Percentiles rank a stretch among this genome's conserved stretches.
Evolutionary conservation across 805 yeast genomes (phyloP).

Genomic region (Wickerhamiella galacta): DNA sequence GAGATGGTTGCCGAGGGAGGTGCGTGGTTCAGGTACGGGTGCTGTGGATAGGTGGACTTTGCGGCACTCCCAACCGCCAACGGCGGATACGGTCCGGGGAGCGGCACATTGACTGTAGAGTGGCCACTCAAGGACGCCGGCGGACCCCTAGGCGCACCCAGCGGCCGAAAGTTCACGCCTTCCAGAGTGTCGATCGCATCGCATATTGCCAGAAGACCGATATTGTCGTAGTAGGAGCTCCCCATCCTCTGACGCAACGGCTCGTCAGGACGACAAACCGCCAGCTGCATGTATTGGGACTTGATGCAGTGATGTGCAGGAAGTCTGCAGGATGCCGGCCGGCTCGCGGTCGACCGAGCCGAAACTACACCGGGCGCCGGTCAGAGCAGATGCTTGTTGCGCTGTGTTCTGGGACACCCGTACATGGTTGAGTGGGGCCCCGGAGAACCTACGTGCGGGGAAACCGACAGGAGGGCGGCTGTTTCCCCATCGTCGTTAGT

Average conservation of each 20-base stretch:
- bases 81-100: slow-evolving; percentile 10
- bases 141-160: slow-evolving; percentile 7
- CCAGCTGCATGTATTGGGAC: too few species aligned
- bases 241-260: neutral
- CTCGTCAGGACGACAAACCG: too few species aligned
- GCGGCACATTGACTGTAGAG: slow-evolving; percentile 1
- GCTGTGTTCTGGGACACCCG: too few species aligned
- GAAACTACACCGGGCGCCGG: too few species aligned
- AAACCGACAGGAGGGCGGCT: too few species aligned
- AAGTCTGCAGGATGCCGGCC: too few species aligned
- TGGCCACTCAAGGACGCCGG: slow-evolving; percentile 4
- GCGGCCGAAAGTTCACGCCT: slow-evolving; percentile 18
- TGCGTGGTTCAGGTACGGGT: slow-evolving; percentile 13
- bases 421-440: too few species aligned
- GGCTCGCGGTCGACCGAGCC: too few species aligned
- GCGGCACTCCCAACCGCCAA: neutral
- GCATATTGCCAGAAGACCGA: slow-evolving; percentile 25
- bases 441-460: too few species aligned
- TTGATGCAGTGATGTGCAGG: too few species aligned
- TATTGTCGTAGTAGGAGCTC: slow-evolving; percentile 22
- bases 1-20: slow-evolving; percentile 14
- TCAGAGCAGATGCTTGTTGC: too few species aligned
- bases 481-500: too few species aligned
- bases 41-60: slow-evolving; percentile 8
- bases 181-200: slow-evolving; percentile 26